Evolutionary conservation across 75 land plant species (phyloP).

Genomic region (Adiantum capillusveneris): DNA sequence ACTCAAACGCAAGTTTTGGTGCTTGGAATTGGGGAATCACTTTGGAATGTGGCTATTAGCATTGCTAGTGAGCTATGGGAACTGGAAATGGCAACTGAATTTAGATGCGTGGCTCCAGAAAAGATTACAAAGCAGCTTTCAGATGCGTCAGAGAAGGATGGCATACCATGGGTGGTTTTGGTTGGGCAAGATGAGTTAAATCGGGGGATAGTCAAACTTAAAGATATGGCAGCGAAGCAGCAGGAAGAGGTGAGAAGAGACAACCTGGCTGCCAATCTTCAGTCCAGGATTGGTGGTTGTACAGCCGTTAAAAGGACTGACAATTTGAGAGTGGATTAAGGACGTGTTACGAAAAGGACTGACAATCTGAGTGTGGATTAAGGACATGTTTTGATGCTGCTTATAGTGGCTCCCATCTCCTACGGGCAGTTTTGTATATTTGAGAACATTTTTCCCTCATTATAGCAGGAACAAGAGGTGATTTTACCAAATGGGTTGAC

Average conservation of each 20-base stretch:
- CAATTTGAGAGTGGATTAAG: too few species aligned
- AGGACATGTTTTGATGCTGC: too few species aligned
- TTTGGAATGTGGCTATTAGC: constrained; percentile 31
- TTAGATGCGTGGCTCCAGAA: constrained; percentile 1
- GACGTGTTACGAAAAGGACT: too few species aligned
- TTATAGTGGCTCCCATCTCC: too few species aligned
- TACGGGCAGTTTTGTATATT: too few species aligned
- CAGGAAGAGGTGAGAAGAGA: constrained; percentile 35
- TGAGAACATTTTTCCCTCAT: too few species aligned
- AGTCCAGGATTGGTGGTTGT: too few species aligned
- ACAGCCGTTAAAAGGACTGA: too few species aligned
- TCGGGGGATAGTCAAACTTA: constrained; percentile 45
- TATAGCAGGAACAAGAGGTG: too few species aligned
- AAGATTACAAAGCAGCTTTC: constrained; percentile 42
- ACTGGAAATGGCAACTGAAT: constrained; percentile 58
- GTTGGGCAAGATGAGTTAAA: constrained; percentile 55
- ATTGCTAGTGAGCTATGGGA: constrained; percentile 62
- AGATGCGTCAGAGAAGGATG: constrained; percentile 21
- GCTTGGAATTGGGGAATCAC: constrained; percentile 37
- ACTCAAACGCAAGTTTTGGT: constrained; percentile 66
- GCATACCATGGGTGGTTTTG: constrained; percentile 63
- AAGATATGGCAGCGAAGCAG: constrained; percentile 27
- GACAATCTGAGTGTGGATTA: too few species aligned
- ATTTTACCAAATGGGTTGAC: too few species aligned
- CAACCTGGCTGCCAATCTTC: constrained; percentile 34